Conservation (phyloP, 495 filamentous ascomycete species). For the Neurospora tetrasperma region DNA sequence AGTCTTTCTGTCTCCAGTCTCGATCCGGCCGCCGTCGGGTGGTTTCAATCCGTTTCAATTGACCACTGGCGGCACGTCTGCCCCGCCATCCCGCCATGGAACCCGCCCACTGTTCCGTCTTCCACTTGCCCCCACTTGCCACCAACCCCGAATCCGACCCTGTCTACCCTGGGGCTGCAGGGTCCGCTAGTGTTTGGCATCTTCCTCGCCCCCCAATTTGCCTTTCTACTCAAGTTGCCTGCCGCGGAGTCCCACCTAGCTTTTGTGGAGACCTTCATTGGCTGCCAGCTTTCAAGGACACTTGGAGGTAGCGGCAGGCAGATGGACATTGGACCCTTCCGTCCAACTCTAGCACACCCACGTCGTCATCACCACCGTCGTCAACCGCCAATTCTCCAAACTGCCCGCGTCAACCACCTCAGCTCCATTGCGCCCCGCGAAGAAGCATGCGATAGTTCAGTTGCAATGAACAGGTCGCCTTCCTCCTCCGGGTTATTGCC, state of each 20-base stretch:
- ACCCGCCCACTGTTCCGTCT: not conserved
- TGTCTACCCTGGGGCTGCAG: not conserved
- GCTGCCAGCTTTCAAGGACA: not conserved
- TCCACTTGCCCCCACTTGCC: not conserved
- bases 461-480: constrained; percentile 21
- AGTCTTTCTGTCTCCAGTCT: not conserved
- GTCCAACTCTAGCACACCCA: not conserved
- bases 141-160: not conserved
- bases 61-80: not conserved
- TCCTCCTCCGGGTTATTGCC: constrained; percentile 47
- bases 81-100: not conserved
- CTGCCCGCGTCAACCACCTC: not conserved
- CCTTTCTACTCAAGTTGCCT: not conserved
- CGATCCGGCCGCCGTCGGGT: not conserved
- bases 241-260: not conserved
- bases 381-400: not conserved
- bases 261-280: not conserved
- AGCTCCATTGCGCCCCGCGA: not conserved
- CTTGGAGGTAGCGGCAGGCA: not conserved
- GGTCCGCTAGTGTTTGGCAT: not conserved
- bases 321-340: not conserved
- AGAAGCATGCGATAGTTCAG: not conserved
- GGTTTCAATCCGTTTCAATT: not conserved
- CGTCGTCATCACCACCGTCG: not conserved
- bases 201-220: not conserved